A percentile compares a stretch with the other conserved stretches of the same genome.
Evolutionary conservation across 257 asterid genomes (phyloP).

Genomic region (Paraleonurus japonicus): DNA sequence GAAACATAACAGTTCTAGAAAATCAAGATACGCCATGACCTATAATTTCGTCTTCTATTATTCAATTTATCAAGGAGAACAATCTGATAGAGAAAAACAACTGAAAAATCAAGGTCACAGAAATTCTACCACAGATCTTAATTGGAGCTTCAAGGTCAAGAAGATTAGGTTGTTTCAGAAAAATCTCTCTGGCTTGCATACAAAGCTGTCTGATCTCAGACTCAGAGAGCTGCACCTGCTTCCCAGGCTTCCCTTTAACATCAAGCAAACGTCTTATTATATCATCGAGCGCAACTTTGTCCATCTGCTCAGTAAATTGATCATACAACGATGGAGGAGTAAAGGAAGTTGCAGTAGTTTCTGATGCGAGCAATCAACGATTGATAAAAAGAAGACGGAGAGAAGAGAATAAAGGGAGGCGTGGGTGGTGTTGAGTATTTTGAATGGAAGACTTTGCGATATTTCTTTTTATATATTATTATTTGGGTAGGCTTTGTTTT

Average conservation of each 20-base stretch:
- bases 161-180: constrained; percentile 80
- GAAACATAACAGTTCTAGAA: not conserved
- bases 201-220: constrained; percentile 81
- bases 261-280: constrained; percentile 73
- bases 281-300: constrained; percentile 55
- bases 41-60: not conserved
- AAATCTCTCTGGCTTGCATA: constrained; percentile 61
- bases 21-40: not conserved
- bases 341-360: not conserved
- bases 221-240: constrained; percentile 86
- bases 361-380: constrained; percentile 5
- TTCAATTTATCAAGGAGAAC: not conserved
- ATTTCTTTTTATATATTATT: not conserved
- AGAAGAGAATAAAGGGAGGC: constrained; percentile 28
- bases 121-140: constrained; percentile 73
- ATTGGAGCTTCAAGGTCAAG: constrained; percentile 95
- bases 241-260: constrained; percentile 76
- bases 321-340: constrained; percentile 7
- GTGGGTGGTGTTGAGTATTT: constrained; percentile 32
- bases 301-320: constrained; percentile 39
- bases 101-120: not conserved
- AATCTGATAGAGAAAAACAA: not conserved
- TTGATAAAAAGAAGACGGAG: constrained; percentile 24
- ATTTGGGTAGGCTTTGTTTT: not conserved
- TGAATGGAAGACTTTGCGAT: constrained; percentile 23